phyloP scores from a whole-genome alignment of 116 monocot genomes.

The Zostera marina region DNA sequence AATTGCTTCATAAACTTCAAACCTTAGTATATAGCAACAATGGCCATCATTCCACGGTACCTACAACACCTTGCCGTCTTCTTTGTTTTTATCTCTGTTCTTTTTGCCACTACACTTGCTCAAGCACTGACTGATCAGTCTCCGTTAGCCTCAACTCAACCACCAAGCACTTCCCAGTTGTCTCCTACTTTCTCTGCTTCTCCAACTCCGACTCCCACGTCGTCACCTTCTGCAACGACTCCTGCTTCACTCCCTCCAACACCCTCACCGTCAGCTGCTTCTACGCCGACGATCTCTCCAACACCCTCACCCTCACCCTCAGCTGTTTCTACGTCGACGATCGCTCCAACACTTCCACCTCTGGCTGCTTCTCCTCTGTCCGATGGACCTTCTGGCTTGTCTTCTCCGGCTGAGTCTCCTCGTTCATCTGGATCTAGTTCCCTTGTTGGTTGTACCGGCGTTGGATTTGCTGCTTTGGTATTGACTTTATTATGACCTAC shows the following conservation, averaged over 20 bases:
- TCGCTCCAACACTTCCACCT: neutral
- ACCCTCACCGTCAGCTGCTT: neutral
- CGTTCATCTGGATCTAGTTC: neutral
- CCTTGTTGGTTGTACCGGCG: neutral
- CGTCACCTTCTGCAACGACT: neutral
- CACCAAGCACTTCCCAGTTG: neutral
- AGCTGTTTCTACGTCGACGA: neutral
- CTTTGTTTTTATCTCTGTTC: neutral
- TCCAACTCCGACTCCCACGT: neutral
- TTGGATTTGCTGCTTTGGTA: neutral
- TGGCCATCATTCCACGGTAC: neutral
- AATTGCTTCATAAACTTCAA: too few relatives aligned
- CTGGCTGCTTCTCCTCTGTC: neutral
- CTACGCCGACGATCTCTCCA: neutral
- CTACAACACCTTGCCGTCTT: neutral
- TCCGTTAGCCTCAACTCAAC: neutral
- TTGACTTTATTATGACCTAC: neutral
- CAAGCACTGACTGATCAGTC: neutral
- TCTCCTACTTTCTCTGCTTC: neutral
- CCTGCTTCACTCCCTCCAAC: neutral
- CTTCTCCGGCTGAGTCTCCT: neutral
- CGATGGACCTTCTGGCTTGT: neutral
- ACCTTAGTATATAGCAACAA: too few relatives aligned
- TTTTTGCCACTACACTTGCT: constrained; percentile 1
- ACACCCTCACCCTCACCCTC: neutral